These are phyloP conservation scores for Trichopus zeylanicus DNA, from an alignment of 116 monocot species.

Conservation along the genomic window DNA sequence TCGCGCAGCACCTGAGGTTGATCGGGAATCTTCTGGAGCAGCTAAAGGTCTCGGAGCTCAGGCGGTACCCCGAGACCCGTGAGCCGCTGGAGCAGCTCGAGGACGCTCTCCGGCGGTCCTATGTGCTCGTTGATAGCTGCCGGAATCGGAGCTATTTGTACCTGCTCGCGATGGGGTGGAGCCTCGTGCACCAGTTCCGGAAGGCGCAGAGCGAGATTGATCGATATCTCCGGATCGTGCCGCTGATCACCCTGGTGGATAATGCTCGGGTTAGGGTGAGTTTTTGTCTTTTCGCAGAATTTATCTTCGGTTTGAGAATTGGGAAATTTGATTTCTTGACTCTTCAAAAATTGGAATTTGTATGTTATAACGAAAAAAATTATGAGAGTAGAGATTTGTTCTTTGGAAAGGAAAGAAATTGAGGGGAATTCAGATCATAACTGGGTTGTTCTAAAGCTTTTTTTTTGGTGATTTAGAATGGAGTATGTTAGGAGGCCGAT, in stretches of 20 bases:
- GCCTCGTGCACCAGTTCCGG: slow-evolving; percentile 62
- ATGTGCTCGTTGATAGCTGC: slow-evolving; percentile 63
- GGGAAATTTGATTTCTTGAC: no score
- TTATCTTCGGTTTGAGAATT: no score
- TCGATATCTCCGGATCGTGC: slow-evolving; percentile 65
- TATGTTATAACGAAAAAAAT: no score
- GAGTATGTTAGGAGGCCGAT: not conserved
- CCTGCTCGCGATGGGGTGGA: slow-evolving; percentile 73
- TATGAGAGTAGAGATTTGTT: no score
- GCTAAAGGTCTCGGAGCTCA: slow-evolving; percentile 86
- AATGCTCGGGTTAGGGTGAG: slow-evolving; percentile 60
- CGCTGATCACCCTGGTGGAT: slow-evolving; percentile 74
- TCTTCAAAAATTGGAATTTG: no score
- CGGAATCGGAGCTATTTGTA: slow-evolving; percentile 65
- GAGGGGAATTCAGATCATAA: no score
- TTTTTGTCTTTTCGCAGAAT: not conserved
- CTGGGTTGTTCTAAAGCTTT: no score
- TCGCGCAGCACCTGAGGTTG: slow-evolving; percentile 81
- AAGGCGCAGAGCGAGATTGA: slow-evolving; percentile 73
- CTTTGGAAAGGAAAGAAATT: no score
- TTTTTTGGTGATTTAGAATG: no score
- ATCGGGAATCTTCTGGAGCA: slow-evolving; percentile 90
- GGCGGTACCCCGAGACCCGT: slow-evolving; percentile 82
- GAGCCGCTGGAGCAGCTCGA: slow-evolving; percentile 94
- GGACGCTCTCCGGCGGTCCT: slow-evolving; percentile 65